These are phyloP conservation scores for Colletotrichum sp. DNA, from an alignment of 2,329 filamentous ascomycete species.

Conservation along the genomic window DNA sequence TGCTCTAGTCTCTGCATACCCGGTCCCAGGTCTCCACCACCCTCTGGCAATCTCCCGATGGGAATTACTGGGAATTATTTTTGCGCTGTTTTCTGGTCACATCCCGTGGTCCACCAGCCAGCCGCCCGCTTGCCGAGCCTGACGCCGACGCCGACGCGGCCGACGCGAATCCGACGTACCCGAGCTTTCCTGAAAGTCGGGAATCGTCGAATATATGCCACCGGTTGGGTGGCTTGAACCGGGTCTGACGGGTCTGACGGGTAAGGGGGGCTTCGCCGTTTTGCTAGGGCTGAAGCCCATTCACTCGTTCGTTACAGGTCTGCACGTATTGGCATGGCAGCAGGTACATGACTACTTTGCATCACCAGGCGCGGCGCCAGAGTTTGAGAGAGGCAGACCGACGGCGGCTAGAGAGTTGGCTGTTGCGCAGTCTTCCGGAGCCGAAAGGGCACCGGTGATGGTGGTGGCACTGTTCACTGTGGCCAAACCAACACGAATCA, in stretches of 20 bases:
- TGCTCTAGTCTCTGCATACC: not conserved
- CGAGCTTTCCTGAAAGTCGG: not conserved
- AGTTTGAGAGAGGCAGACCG: not conserved
- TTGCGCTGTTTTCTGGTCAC: not conserved
- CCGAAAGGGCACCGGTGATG: conserved; percentile 10
- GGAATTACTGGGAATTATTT: not conserved
- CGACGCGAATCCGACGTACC: conserved; percentile 7
- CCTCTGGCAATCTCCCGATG: not conserved
- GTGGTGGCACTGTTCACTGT: not conserved
- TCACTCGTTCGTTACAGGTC: not conserved
- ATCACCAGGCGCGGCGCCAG: not conserved
- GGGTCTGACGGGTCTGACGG: not conserved
- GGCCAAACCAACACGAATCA: not conserved
- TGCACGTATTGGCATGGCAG: not conserved
- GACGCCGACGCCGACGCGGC: conserved; percentile 1
- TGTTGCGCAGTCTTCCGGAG: not conserved
- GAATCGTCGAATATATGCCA: not conserved
- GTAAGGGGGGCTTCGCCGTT: not conserved
- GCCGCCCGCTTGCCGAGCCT: not conserved
- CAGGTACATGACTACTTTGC: not conserved
- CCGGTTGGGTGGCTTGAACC: not conserved
- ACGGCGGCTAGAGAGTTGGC: not conserved
- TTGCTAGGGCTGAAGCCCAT: not conserved
- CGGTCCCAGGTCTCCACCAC: not conserved
- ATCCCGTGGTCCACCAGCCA: not conserved